Evolutionary conservation across 2,329 filamentous ascomycete genomes (phyloP), one percentile per base, ranked within the genome.

Genomic region (Cytospora schulzeri): DNA sequence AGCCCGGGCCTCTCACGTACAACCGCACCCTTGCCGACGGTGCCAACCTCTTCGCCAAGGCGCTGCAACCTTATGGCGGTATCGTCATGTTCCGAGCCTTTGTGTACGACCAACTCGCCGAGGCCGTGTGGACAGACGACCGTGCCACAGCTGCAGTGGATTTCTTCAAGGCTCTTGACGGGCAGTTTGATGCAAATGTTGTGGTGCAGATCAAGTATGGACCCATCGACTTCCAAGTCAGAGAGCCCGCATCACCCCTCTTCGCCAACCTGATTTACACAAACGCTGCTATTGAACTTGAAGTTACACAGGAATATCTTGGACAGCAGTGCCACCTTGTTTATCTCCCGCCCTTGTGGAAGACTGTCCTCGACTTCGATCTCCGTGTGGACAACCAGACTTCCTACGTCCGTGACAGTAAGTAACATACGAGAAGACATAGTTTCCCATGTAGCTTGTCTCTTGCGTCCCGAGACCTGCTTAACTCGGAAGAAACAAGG

Each of bases 171-270:
- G 79, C 80, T 0, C 80, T 91, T 0, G 89, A 91, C 69, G 83
- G 81, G 6, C 73, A 87, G 65, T 91, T 91, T 63, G 85, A 88
- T 26, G 85, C 88, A 54, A 91, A 91, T 55, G 88, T 91, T 0
- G 80, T 91, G 0, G 80, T 91, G 2, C 89, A 92, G 71, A 87
- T 91, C 74, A 92, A 91, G 74, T 90, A 88, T 67, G 89, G 89
- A 0, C 88, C 89, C 0, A 91, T 91, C 65, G 89, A 91, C 71
- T 91, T 91, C 73, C 89, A 91, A 70, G 86, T 91, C 14, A 83
- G 89, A 41, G 89, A 91, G 72, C 85, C 89, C 1, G 75, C 81
- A 1, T 89, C 85, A 4, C 88, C 89, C 0, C 75, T 92, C 1
- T 90, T 91, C 67, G 81, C 81, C 1, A 76, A 82, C 58, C 70